phyloP scores from a whole-genome alignment of 345 rosid genomes.

The Salix arbutifolia region DNA sequence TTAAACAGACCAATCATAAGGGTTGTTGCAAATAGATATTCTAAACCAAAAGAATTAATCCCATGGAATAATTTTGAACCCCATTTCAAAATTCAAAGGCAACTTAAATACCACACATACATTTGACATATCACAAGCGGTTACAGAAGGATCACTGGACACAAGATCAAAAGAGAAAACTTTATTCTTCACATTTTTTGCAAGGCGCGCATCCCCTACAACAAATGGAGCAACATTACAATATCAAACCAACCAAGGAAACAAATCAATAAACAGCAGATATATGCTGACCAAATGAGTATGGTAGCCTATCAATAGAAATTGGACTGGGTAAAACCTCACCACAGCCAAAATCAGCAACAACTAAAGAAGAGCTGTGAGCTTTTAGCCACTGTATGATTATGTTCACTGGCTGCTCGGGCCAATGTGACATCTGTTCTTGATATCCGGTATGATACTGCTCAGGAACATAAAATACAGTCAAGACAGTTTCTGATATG shows the following conservation, averaged over 20 bases:
- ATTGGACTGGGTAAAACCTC: constrained; percentile 27
- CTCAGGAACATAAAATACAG: constrained; percentile 26
- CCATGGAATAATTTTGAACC: not conserved
- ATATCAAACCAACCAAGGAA: not conserved
- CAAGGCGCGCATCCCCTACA: constrained; percentile 82
- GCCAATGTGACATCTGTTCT: constrained; percentile 95
- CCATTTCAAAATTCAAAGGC: not conserved
- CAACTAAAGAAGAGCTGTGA: constrained; percentile 61
- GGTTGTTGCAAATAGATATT: not conserved
- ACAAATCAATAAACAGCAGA: not conserved
- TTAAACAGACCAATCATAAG: not conserved
- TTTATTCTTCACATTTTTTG: constrained; percentile 78
- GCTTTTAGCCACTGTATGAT: constrained; percentile 61
- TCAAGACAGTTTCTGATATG: not conserved
- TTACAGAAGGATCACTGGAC: constrained; percentile 68
- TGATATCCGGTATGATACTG: constrained; percentile 97
- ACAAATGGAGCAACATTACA: constrained; percentile 11
- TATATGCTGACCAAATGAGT: not conserved
- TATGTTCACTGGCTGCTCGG: constrained; percentile 78
- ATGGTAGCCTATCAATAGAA: constrained; percentile 4
- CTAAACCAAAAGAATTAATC: not conserved
- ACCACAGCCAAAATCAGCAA: constrained; percentile 99
- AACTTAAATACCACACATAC: constrained; percentile 33
- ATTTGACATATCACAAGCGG: constrained; percentile 89
- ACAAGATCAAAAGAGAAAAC: constrained; percentile 92